phyloP scores from a whole-genome alignment of 1,139 yeast genomes.

The Protomyces macrosporus region DNA sequence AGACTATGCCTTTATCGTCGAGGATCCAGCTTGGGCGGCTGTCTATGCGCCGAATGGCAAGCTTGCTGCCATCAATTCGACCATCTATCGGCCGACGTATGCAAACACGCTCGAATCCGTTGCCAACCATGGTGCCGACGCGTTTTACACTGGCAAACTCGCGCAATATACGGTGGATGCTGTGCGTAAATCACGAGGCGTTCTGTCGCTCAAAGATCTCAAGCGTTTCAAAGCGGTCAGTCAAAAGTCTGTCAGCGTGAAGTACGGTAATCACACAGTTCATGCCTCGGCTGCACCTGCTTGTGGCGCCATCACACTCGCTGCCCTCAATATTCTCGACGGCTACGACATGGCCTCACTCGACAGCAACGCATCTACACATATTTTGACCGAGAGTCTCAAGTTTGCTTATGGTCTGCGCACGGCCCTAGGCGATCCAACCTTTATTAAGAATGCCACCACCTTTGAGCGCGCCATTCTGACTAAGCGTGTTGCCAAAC shows the following conservation, averaged over 20 bases:
- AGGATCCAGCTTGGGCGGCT: conserved; percentile 34
- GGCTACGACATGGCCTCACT: conserved; percentile 41
- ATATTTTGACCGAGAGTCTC: conserved; percentile 67
- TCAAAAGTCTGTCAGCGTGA: conserved; percentile 51
- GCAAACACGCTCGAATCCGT: conserved; percentile 64
- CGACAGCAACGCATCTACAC: conserved; percentile 41
- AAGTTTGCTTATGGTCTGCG: conserved; percentile 81
- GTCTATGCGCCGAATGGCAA: conserved; percentile 34
- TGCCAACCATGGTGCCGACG: conserved; percentile 71
- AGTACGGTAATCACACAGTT: conserved; percentile 48
- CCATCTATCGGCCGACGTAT: conserved; percentile 52
- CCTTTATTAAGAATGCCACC: conserved; percentile 25
- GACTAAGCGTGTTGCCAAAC: conserved; percentile 52
- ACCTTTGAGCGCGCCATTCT: conserved; percentile 41
- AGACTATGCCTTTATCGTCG: conserved; percentile 42
- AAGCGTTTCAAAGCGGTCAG: conserved; percentile 52
- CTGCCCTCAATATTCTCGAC: conserved; percentile 63
- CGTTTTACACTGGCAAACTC: conserved; percentile 70
- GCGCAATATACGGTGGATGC: conserved; percentile 51
- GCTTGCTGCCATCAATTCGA: conserved; percentile 52
- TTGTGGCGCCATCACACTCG: conserved; percentile 71
- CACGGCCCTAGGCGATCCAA: conserved; percentile 69
- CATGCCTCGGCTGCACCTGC: conserved; percentile 69
- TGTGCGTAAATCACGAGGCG: conserved; percentile 53
- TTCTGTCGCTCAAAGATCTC: conserved; percentile 60